Base-by-base conservation (phyloP, 2,329 filamentous ascomycete genomes). In the Truncatella angustata region DNA sequence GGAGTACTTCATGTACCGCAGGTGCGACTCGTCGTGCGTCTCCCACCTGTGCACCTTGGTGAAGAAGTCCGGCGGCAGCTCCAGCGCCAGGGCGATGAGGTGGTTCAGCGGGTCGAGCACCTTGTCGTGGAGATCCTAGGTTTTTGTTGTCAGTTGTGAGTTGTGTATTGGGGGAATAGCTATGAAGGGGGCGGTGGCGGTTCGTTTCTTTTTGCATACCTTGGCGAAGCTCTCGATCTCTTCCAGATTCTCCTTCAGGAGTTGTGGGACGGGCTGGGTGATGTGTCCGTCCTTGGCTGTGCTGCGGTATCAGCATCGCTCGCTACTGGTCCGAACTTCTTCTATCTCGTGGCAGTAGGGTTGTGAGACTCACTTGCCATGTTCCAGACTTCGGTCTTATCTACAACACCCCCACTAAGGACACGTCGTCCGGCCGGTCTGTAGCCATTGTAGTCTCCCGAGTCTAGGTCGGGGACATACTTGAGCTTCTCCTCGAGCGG, bases 401-500 rank as follows among this genome's bases (percentile, higher is more conserved):
- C 55, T 11, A 39, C 32, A 5, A 54, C 26, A 9, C 53, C 53
- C 4, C 51, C 53, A 28, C 44, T 44, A 12, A 57, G 48, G 11
- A 49, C 26, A 3, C 63, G 56, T 14, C 65, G 57, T 0, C 78
- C 79, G 1, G 73, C 72, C 6, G 78, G 78, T 5, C 76, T 66
- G 48, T 81, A 82, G 1, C 80, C 81, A 44, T 84, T 84, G 61
- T 83, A 84, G 40, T 79, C 77, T 0, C 79, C 81, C 1, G 66
- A 66, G 5, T 73, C 75, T 0, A 80, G 66, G 35, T 80, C 70
- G 3, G 71, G 67, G 3, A 63, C 58, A 26, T 78, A 83, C 58
- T 82, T 81, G 51, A 84, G 71, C 62, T 86, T 86, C 62, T 86
- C 81, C 10, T 81, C 78, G 0, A 79, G 66, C 0, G 82, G 81